A percentile compares a stretch with the other conserved stretches of the same genome.
phyloP scores from a whole-genome alignment of 441 rosid genomes.

The Gossypium davidsonii region DNA sequence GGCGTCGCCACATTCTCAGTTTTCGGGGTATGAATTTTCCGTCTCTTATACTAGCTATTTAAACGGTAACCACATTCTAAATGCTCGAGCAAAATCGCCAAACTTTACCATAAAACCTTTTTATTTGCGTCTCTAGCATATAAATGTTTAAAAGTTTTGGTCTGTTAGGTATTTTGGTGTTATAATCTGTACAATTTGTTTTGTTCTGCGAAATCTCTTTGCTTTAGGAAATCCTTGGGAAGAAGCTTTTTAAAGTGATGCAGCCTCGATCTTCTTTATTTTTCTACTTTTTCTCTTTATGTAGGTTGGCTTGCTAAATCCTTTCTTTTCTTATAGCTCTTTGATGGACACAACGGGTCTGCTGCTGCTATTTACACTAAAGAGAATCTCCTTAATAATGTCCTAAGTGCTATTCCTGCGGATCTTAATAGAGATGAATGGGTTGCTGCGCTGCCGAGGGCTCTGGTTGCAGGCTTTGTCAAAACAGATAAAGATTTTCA shows the following conservation, averaged over 20 bases:
- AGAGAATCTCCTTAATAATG: constrained; percentile 82
- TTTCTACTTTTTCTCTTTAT: not conserved
- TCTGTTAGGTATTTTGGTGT: not conserved
- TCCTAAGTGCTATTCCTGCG: constrained; percentile 74
- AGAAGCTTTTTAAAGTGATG: not conserved
- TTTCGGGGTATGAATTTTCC: constrained; percentile 53
- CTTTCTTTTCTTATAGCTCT: constrained; percentile 51
- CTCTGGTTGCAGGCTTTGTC: constrained; percentile 96
- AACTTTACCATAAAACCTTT: not conserved
- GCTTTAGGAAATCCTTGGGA: not conserved
- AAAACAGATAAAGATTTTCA: constrained; percentile 98
- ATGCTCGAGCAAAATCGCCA: not conserved
- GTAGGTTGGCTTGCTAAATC: not conserved
- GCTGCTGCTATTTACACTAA: constrained; percentile 94
- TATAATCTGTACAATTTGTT: not conserved
- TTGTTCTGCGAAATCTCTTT: not conserved
- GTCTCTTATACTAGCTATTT: not conserved
- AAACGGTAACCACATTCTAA: not conserved
- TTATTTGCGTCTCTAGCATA: not conserved
- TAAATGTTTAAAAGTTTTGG: not conserved
- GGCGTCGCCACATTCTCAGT: constrained; percentile 75
- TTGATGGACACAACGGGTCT: constrained; percentile 98
- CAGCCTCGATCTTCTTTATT: not conserved
- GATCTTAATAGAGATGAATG: constrained; percentile 91
- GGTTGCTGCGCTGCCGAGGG: constrained; percentile 89